These are phyloP conservation scores for Sideroxylon spinosum DNA, from an alignment of 179 eudicot species.

Conservation along the genomic window DNA sequence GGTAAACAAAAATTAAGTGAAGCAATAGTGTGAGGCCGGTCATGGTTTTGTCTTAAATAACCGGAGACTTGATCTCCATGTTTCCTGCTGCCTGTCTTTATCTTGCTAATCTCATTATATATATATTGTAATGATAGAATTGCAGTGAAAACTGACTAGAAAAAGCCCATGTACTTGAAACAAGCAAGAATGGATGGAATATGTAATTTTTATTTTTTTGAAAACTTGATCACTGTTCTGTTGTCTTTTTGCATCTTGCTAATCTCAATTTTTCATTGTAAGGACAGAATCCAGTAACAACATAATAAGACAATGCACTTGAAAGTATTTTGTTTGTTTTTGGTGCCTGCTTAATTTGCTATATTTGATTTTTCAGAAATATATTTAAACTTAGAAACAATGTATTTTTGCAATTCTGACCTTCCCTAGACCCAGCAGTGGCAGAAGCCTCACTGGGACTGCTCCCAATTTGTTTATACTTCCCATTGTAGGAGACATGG, in stretches of 20 bases:
- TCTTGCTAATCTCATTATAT: background rate
- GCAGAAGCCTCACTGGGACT: no score
- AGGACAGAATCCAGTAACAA: no score
- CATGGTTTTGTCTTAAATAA: no score
- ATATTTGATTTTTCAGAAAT: background rate
- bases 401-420: no score
- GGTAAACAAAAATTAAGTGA: background rate
- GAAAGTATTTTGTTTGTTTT: background rate
- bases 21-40: no score
- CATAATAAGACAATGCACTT: no score
- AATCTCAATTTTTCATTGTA: no score
- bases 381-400: background rate
- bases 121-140: background rate
- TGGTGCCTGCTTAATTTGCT: background rate
- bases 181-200: background rate
- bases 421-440: no score
- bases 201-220: background rate
- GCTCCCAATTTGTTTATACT: background rate
- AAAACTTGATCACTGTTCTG: no score
- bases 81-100: conserved; percentile 3
- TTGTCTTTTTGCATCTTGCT: no score
- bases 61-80: background rate
- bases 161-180: background rate
- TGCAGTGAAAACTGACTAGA: background rate
- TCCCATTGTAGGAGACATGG: background rate